phyloP scores from a whole-genome alignment of 1,284 basidiomycete species.

The Schizophyllum amplum region DNA sequence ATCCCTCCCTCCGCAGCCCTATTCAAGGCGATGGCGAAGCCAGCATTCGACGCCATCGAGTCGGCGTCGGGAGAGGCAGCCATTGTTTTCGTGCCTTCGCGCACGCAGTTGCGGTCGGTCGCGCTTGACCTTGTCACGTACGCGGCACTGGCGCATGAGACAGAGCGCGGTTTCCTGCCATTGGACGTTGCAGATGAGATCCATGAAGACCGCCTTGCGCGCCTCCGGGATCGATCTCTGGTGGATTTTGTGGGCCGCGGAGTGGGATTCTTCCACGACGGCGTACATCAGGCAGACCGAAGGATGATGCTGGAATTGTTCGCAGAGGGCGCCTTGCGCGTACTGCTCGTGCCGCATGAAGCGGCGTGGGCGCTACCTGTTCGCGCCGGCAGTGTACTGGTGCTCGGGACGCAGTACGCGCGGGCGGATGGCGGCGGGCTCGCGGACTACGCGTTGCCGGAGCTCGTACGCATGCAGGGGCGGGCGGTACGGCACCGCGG shows the following conservation, averaged over 20 bases:
- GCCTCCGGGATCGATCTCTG: constrained; percentile 61
- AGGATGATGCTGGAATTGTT: constrained; percentile 78
- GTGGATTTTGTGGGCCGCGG: constrained; percentile 81
- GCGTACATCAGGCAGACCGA: constrained; percentile 66
- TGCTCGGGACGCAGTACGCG: constrained; percentile 90
- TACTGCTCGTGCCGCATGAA: constrained; percentile 79
- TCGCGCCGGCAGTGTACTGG: constrained; percentile 73
- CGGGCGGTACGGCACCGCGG: constrained; percentile 63
- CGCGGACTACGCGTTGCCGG: constrained; percentile 70
- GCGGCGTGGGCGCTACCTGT: constrained; percentile 84
- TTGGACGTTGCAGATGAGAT: constrained; percentile 42
- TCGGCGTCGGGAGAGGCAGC: constrained; percentile 40
- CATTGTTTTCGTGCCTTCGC: constrained; percentile 89
- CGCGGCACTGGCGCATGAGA: constrained; percentile 71
- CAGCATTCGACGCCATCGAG: constrained; percentile 67
- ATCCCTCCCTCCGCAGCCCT: constrained; percentile 83
- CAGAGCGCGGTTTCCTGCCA: constrained; percentile 66
- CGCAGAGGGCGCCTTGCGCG: constrained; percentile 72
- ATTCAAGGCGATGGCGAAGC: constrained; percentile 90
- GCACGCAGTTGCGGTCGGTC: constrained; percentile 68
- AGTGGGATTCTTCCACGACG: constrained; percentile 82
- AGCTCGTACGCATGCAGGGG: constrained; percentile 89
- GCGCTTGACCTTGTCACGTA: constrained; percentile 86
- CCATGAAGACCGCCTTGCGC: constrained; percentile 53
- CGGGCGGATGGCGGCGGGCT: constrained; percentile 29